Base-by-base conservation (phyloP, 2,329 filamentous ascomycete species). In the Diplodia intermedia region DNA sequence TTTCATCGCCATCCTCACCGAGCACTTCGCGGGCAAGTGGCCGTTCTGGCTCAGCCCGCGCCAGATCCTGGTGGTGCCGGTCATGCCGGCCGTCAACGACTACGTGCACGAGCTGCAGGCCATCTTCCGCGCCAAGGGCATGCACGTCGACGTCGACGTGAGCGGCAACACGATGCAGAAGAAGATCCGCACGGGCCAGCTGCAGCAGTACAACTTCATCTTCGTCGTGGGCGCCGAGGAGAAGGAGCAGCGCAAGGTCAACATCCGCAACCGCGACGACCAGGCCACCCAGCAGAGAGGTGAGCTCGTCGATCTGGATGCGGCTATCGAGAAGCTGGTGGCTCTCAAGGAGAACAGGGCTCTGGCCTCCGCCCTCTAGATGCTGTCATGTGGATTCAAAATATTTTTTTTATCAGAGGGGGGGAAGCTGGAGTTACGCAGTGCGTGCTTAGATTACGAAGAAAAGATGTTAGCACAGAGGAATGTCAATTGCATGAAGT, bases 1-100 rank as follows among this genome's bases (percentile, higher is more conserved):
- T 68, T 88, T 88, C 76, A 86, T 91, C 75, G 92, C 88, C 71
- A 93, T 94, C 71, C 84, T 94, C 69, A 91, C 88, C 55, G 92
- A 95, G 84, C 92, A 94, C 80, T 94, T 93, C 77, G 91, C 86
- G 66, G 92, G 92, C 73, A 93, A 93, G 82, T 95, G 92, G 92
- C 92, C 92, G 1, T 93, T 94, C 85, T 95, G 92, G 92, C 82
- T 95, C 70, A 92, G 89, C 73, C 92, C 91, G n/a, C 87, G 92
- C 63, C 92, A 95, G 80, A 88, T 95, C 71, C 84, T 91, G 73
- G 87, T 95, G 71, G 89, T 94, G 70, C 91, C 91, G 9, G 91
- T 93, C 69, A 91, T 91, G 80, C 89, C 90, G 62, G 85, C 86
- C 55, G 90, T 86, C 73, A 86, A 88, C 74, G 88, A 89, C 75